Evolutionary conservation across 176 grass and related monocot genomes (phyloP), one percentile per base, ranked within the genome.

Genomic region (Juncus inflexus): DNA sequence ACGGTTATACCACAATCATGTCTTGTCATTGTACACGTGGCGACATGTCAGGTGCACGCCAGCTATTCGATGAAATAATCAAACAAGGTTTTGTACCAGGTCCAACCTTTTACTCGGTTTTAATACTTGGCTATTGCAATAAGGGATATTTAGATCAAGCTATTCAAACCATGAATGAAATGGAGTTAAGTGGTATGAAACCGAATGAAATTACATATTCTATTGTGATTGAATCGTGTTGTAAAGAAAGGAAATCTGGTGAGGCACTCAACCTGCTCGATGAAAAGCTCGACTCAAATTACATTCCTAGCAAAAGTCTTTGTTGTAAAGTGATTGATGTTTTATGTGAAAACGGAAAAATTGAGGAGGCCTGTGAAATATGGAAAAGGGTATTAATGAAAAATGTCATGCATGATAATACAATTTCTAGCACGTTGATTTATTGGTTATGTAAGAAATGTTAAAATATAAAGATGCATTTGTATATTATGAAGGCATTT

Each of bases 371-470:
- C 0, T 52, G 74, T 12, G 63, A 58, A 59, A 60, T 95, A 42
- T 86, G 90, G 90, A 83, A 36, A 70, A 74, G 28, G 77, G 67
- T 86, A 65, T 52, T 67, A 72, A 90, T 78, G 79, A 95, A 95
- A 79, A 90, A 67, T 10, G 53, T 90, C 37, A 64, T 80, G 36
- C 83, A 79, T 37, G 80, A 95, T 70, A 90, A 90, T 52, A 67
- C 47, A 2, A 43, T 95, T 35, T 76, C 53, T 0, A 81, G 68
- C 59, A 84, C 80, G 14, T 47, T 95, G 63, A 90, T 95, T 6
- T 86, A 90, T 39, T 95, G 86, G 90, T 51, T 90, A n/a, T 90
- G 79, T 68, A 95, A 74, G 62, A n/a, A n/a, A n/a, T n/a, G n/a
- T n/a, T n/a, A n/a, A n/a, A n/a, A n/a, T n/a, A n/a, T n/a, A n/a